These are phyloP conservation scores for Aristolochia californica DNA, from an alignment of 164 flowering plant genomes.

Conservation along the genomic window DNA sequence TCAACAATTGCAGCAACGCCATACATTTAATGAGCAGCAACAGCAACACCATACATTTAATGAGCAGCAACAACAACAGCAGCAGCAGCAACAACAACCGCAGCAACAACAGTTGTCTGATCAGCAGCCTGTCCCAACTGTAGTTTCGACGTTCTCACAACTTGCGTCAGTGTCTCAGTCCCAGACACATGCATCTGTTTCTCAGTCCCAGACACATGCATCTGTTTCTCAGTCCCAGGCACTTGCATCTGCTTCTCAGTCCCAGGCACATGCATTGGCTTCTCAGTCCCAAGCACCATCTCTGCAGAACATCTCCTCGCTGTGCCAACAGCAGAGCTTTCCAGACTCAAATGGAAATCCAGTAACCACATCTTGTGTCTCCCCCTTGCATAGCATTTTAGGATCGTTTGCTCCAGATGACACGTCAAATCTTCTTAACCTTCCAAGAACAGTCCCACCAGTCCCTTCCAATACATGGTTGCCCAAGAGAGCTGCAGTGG, in stretches of 20 bases:
- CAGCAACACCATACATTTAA: constrained; percentile 4
- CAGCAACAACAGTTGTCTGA: constrained; percentile 23
- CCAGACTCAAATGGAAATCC: constrained; percentile 47
- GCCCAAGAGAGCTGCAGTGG: constrained; percentile 54
- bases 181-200: too few species aligned
- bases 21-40: constrained; percentile 19
- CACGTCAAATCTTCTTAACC: constrained; percentile 43
- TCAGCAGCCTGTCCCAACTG: constrained; percentile 36
- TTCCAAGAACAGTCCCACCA: constrained; percentile 34
- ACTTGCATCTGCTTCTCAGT: constrained; percentile 18
- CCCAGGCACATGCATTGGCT: constrained; percentile 24
- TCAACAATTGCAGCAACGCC: constrained; percentile 25
- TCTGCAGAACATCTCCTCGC: constrained; percentile 39
- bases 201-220: too few species aligned
- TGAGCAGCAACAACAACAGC: constrained; percentile 8
- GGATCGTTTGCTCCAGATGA: constrained; percentile 62
- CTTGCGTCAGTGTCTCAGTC: constrained; percentile 20
- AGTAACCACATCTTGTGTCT: constrained; percentile 28
- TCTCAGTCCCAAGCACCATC: constrained; percentile 46
- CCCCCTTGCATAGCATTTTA: constrained; percentile 63
- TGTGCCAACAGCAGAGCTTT: constrained; percentile 53
- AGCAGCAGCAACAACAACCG: constrained; percentile 2
- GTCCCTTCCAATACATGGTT: constrained; percentile 40
- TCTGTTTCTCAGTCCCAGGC: constrained; percentile 35
- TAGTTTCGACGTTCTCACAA: constrained; percentile 37